Conservation (phyloP, 2,329 filamentous ascomycete genomes). For the Diaporthe longicolla region DNA sequence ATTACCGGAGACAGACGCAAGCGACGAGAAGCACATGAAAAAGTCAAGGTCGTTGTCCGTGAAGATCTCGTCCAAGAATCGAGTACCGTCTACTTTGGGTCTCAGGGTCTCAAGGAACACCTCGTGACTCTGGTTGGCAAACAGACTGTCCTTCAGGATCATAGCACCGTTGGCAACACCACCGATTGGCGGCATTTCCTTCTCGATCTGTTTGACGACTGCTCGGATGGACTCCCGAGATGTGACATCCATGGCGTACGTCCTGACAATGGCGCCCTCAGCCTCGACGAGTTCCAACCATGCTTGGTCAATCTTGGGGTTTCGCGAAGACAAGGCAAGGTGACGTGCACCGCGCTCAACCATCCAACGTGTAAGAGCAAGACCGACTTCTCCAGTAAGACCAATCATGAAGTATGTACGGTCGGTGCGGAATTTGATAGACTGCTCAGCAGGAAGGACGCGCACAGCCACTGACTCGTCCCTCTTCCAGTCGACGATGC, state of each 20-base stretch:
- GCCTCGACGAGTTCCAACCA: constrained; percentile 47
- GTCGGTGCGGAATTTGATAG: constrained; percentile 44
- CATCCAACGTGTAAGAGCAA: constrained; percentile 58
- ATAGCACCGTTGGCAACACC: constrained; percentile 43
- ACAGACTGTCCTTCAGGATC: constrained; percentile 39
- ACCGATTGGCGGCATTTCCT: constrained; percentile 19
- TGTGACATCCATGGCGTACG: constrained; percentile 36
- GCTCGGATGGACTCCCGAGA: not conserved
- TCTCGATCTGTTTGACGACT: constrained; percentile 10
- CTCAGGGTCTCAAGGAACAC: constrained; percentile 41
- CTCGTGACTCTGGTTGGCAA: constrained; percentile 40
- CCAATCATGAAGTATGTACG: constrained; percentile 54
- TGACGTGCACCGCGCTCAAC: constrained; percentile 53
- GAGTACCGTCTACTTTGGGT: constrained; percentile 49
- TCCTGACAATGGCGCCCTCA: constrained; percentile 39
- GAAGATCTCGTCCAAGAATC: constrained; percentile 47
- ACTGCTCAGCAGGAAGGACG: constrained; percentile 20
- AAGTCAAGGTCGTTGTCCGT: constrained; percentile 47
- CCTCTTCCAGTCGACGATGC: constrained; percentile 10
- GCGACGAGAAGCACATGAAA: constrained; percentile 52
- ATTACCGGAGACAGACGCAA: constrained; percentile 47
- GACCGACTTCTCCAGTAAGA: constrained; percentile 53
- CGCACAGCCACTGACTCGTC: constrained; percentile 10
- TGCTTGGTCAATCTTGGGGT: constrained; percentile 50
- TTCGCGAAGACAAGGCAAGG: constrained; percentile 57